Percentiles rank a stretch among this genome's conserved stretches.
These are phyloP conservation scores for Dichotomopilus funicola DNA, from an alignment of 2,329 filamentous ascomycete species.

Conservation along the genomic window DNA sequence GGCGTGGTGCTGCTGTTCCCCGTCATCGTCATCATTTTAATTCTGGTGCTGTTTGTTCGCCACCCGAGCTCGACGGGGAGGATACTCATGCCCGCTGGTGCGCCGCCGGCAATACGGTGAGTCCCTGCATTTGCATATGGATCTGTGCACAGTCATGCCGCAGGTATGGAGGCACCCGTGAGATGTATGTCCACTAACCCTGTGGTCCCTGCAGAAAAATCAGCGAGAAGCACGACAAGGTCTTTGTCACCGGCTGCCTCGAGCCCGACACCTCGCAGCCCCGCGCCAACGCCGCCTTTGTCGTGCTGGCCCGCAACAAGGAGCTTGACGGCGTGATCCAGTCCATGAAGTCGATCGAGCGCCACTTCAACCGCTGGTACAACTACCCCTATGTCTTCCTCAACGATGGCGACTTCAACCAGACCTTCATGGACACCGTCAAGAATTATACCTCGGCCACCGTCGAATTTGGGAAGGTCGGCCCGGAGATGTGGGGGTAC, in stretches of 20 bases:
- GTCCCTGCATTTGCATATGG: slow-evolving; percentile 24
- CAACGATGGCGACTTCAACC: slow-evolving; percentile 95
- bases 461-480: slow-evolving; percentile 93
- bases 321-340: slow-evolving; percentile 94
- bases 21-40: slow-evolving; percentile 81
- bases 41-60: slow-evolving; percentile 80
- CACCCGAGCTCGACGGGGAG: slow-evolving; percentile 77
- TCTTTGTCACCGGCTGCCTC: slow-evolving; percentile 86
- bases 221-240: slow-evolving; percentile 93
- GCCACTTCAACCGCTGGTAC: slow-evolving; percentile 98
- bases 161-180: not conserved
- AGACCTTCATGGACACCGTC: slow-evolving; percentile 83
- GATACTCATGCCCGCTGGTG: slow-evolving; percentile 80
- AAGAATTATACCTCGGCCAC: slow-evolving; percentile 79
- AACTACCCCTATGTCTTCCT: slow-evolving; percentile 98
- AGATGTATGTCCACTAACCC: not conserved
- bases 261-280: slow-evolving; percentile 71
- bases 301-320: slow-evolving; percentile 92
- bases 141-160: not conserved
- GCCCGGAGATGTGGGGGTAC: slow-evolving; percentile 87
- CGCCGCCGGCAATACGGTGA: slow-evolving; percentile 84
- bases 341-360: slow-evolving; percentile 94
- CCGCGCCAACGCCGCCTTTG: slow-evolving; percentile 89
- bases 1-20: slow-evolving; percentile 92
- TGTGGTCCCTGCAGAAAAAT: slow-evolving; percentile 64